Percentiles rank a stretch among this genome's conserved stretches.
These are phyloP conservation scores for Gyrodon lividus DNA, from an alignment of 768 basidiomycete species.

Conservation along the genomic window DNA sequence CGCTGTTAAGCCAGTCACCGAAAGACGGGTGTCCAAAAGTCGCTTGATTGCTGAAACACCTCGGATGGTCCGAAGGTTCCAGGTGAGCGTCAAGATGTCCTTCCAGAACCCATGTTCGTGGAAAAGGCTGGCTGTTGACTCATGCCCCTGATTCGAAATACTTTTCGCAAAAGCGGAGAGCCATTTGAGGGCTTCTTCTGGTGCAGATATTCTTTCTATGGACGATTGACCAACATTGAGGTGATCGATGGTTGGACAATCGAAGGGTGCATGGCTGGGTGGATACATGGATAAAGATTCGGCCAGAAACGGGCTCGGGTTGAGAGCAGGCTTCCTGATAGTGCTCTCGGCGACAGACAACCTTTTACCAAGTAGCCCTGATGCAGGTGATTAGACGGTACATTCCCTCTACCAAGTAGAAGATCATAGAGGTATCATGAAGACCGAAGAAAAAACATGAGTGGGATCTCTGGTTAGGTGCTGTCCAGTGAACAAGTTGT, in stretches of 20 bases:
- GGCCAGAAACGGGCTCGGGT: no score
- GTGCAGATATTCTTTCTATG: slow-evolving; percentile 9
- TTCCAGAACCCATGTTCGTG: slow-evolving; percentile 42
- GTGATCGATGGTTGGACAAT: slow-evolving; percentile 20
- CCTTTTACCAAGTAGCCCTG: no score
- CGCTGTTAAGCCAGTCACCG: slow-evolving; percentile 13
- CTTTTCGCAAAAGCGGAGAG: slow-evolving; percentile 14
- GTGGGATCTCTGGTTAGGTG: no score
- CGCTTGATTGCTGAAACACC: slow-evolving; percentile 35
- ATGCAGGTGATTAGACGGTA: no score
- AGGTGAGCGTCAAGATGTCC: slow-evolving; percentile 52
- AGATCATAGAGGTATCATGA: no score
- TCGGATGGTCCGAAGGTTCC: slow-evolving; percentile 51
- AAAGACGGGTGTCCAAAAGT: slow-evolving; percentile 39
- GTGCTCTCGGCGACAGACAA: no score
- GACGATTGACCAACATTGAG: slow-evolving; percentile 17
- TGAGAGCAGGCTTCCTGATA: no score
- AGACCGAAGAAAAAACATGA: no score
- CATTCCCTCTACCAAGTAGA: no score
- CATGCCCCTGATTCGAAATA: slow-evolving; percentile 1
- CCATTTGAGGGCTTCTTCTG: slow-evolving; percentile 15
- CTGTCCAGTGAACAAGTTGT: no score
- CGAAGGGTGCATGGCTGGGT: slow-evolving; percentile 6
- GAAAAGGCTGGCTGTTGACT: slow-evolving; percentile 13
- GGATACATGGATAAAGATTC: not conserved